Evolutionary conservation across 2,329 filamentous ascomycete species (phyloP).

Genomic region (Paecilomyces sp.): DNA sequence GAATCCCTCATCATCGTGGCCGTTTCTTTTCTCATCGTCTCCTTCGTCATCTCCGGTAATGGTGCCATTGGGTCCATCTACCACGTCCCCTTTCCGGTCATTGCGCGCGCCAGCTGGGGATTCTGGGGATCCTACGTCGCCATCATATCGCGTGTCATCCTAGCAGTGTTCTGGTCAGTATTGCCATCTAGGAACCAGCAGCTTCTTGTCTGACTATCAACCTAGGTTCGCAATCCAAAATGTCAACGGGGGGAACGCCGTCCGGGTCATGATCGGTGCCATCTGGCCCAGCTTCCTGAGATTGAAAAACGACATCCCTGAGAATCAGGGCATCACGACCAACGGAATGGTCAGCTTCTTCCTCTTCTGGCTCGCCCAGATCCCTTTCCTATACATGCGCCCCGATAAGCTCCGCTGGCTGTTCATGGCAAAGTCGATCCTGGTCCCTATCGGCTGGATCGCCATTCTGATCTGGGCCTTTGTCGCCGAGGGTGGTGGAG

Average conservation of each 20-base stretch:
- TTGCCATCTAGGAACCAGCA: neutral
- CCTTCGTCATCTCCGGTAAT: slow-evolving; percentile 54
- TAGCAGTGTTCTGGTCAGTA: slow-evolving; percentile 46
- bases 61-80: slow-evolving; percentile 48
- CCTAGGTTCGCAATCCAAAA: slow-evolving; percentile 59
- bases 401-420: slow-evolving; percentile 33
- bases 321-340: slow-evolving; percentile 38
- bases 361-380: slow-evolving; percentile 39
- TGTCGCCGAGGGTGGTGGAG: slow-evolving; percentile 7
- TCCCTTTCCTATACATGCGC: slow-evolving; percentile 39
- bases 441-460: slow-evolving; percentile 53
- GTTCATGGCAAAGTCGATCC: slow-evolving; percentile 30
- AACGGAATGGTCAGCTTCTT: slow-evolving; percentile 39
- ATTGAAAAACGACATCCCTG: slow-evolving; percentile 33
- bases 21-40: slow-evolving; percentile 46
- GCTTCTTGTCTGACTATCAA: neutral
- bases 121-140: slow-evolving; percentile 52
- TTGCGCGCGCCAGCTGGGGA: slow-evolving; percentile 50
- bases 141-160: slow-evolving; percentile 46
- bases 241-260: slow-evolving; percentile 53
- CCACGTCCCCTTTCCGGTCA: slow-evolving; percentile 51
- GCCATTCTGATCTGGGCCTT: slow-evolving; percentile 46
- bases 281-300: slow-evolving; percentile 41
- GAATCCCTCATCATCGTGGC: slow-evolving; percentile 45
- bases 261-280: slow-evolving; percentile 46